Conservation (phyloP, 2,329 filamentous ascomycete species). For the Coniochaeta sp. region DNA sequence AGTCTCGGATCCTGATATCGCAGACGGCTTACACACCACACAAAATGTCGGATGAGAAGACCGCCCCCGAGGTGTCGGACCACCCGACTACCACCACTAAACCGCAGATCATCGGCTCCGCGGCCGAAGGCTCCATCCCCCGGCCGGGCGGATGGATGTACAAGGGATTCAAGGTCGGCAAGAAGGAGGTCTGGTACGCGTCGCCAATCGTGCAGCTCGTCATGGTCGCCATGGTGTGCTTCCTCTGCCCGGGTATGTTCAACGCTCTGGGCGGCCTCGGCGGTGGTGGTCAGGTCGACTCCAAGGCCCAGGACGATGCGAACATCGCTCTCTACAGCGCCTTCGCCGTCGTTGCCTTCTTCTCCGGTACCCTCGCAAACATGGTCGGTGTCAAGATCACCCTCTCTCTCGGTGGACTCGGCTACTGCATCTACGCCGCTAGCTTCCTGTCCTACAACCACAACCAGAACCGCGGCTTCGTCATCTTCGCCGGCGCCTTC, state of each 20-base stretch:
- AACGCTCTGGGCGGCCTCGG: slow-evolving; percentile 56
- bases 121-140: neutral
- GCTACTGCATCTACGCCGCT: slow-evolving; percentile 64
- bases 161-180: slow-evolving; percentile 47
- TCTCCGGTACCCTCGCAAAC: slow-evolving; percentile 68
- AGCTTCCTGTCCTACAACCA: slow-evolving; percentile 63
- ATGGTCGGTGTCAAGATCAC: slow-evolving; percentile 59
- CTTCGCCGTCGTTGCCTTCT: slow-evolving; percentile 53
- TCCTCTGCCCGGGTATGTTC: slow-evolving; percentile 59
- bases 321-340: slow-evolving; percentile 38
- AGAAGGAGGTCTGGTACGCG: slow-evolving; percentile 57
- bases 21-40: neutral
- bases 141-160: slow-evolving; percentile 56
- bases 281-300: slow-evolving; percentile 47
- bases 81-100: neutral
- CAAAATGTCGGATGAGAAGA: slow-evolving; percentile 4
- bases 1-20: neutral
- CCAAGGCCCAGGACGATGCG: slow-evolving; percentile 44
- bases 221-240: slow-evolving; percentile 63
- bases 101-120: neutral
- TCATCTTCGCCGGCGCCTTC: slow-evolving; percentile 65
- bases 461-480: slow-evolving; percentile 57
- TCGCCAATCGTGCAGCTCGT: slow-evolving; percentile 64
- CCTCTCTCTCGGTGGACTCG: slow-evolving; percentile 61
- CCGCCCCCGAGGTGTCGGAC: slow-evolving; percentile 1